phyloP scores from a whole-genome alignment of 2,329 filamentous ascomycete genomes.

The Alternaria ethzedia region DNA sequence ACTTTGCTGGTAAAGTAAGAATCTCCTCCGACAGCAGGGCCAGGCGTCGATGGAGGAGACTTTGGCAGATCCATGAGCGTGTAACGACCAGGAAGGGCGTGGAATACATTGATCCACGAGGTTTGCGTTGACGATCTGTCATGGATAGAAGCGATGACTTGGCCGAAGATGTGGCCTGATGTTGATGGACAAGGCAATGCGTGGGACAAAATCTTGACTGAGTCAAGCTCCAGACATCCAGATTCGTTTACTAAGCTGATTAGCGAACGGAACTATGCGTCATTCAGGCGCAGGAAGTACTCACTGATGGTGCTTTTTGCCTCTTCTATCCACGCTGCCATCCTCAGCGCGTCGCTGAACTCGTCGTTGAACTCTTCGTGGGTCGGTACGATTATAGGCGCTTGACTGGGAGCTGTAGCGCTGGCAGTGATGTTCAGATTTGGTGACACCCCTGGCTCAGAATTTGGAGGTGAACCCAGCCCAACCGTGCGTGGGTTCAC shows the following conservation, averaged over 20 bases:
- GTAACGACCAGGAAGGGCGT: slow-evolving; percentile 68
- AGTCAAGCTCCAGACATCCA: slow-evolving; percentile 42
- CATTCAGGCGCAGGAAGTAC: slow-evolving; percentile 5
- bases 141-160: slow-evolving; percentile 63
- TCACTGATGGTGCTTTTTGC: slow-evolving; percentile 44
- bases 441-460: slow-evolving; percentile 46
- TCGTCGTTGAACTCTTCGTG: slow-evolving; percentile 14
- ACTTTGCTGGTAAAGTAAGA: slow-evolving; percentile 68
- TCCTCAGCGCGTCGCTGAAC: slow-evolving; percentile 28
- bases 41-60: slow-evolving; percentile 67
- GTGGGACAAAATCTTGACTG: slow-evolving; percentile 65
- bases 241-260: slow-evolving; percentile 40
- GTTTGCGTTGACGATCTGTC: slow-evolving; percentile 59
- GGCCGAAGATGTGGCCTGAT: slow-evolving; percentile 59
- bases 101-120: slow-evolving; percentile 68
- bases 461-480: slow-evolving; percentile 50
- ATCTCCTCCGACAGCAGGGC: slow-evolving; percentile 57
- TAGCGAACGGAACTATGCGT: slow-evolving; percentile 4
- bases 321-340: slow-evolving; percentile 41
- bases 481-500: slow-evolving; percentile 44
- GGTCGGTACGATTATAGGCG: slow-evolving; percentile 36
- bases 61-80: slow-evolving; percentile 67
- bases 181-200: slow-evolving; percentile 63
- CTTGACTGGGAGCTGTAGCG: slow-evolving; percentile 28
- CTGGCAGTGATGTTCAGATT: slow-evolving; percentile 28